Conservation (phyloP, 768 basidiomycete species). For the Lactarius hengduanensis region DNA sequence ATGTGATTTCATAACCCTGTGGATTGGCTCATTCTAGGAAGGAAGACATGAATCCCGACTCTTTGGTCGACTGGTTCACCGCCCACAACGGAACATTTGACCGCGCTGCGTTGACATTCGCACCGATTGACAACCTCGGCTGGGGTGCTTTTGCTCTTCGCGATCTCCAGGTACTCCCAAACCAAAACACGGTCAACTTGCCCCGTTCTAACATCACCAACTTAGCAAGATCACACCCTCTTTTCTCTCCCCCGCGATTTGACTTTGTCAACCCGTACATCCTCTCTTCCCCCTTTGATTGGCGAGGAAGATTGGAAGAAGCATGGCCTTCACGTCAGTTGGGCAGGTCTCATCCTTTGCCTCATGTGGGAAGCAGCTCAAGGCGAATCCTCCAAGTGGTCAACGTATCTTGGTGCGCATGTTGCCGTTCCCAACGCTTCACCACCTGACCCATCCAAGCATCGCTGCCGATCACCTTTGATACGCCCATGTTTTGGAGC, state of each 20-base stretch:
- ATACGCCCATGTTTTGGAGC: constrained; percentile 95
- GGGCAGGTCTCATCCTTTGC: constrained; percentile 85
- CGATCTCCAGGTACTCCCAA: constrained; percentile 60
- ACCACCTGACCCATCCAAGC: constrained; percentile 38
- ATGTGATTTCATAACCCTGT: not conserved
- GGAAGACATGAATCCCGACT: not conserved
- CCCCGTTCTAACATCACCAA: not conserved
- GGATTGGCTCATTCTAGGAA: not conserved
- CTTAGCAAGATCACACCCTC: constrained; percentile 69
- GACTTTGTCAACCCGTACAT: constrained; percentile 78
- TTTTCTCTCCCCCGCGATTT: constrained; percentile 80
- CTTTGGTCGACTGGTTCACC: constrained; percentile 55
- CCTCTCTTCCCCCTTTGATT: constrained; percentile 57
- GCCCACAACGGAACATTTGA: constrained; percentile 50
- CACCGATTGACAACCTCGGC: constrained; percentile 49
- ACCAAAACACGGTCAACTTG: constrained; percentile 19
- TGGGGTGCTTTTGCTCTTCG: constrained; percentile 67
- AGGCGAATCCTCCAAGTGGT: constrained; percentile 64
- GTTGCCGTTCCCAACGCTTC: not conserved
- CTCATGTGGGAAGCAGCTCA: constrained; percentile 93
- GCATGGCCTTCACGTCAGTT: constrained; percentile 62
- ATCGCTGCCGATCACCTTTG: constrained; percentile 68
- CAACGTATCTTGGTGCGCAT: constrained; percentile 63
- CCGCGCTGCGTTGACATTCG: constrained; percentile 34
- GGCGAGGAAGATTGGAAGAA: constrained; percentile 64